A percentile compares a stretch with the other conserved stretches of the same genome.
phyloP scores from a whole-genome alignment of 768 basidiomycete species.

The Porpolomopsis calyptriformis region DNA sequence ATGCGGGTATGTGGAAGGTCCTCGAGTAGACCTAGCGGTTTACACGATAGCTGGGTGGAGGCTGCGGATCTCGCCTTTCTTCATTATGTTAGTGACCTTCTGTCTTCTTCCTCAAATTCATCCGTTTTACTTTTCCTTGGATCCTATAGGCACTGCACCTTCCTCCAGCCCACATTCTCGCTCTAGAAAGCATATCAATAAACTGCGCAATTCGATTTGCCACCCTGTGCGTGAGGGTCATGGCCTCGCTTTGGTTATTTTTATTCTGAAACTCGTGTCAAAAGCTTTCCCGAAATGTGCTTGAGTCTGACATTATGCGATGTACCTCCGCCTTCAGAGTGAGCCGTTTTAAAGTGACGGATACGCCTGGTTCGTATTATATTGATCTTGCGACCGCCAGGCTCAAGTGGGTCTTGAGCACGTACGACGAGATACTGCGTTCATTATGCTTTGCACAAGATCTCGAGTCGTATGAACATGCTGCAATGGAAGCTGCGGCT shows the following conservation, averaged over 20 bases:
- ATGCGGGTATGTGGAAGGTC: slow-evolving; percentile 55
- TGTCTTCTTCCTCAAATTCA: neutral
- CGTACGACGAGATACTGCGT: slow-evolving; percentile 54
- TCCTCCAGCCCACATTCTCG: slow-evolving; percentile 62
- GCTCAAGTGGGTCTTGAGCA: slow-evolving; percentile 45
- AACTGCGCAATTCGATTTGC: slow-evolving; percentile 55
- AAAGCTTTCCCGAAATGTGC: slow-evolving; percentile 64
- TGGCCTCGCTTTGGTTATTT: neutral
- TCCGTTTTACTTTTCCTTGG: neutral
- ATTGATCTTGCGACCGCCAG: slow-evolving; percentile 28
- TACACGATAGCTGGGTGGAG: slow-evolving; percentile 67
- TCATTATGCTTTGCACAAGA: slow-evolving; percentile 58
- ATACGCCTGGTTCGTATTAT: too few relatives aligned
- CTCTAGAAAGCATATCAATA: slow-evolving; percentile 49
- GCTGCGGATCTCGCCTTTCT: slow-evolving; percentile 67
- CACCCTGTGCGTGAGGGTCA: slow-evolving; percentile 38
- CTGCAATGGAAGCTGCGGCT: slow-evolving; percentile 45
- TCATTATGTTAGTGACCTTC: slow-evolving; percentile 38
- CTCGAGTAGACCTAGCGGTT: slow-evolving; percentile 37
- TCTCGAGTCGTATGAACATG: slow-evolving; percentile 56
- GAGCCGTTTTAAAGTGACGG: too few relatives aligned
- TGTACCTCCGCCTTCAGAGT: slow-evolving; percentile 60
- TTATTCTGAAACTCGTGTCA: neutral
- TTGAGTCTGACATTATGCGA: slow-evolving; percentile 60
- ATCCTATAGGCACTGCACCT: slow-evolving; percentile 43